These are phyloP conservation scores for Fragosphaeria purpurea DNA, from an alignment of 2,329 filamentous ascomycete genomes.

Conservation along the genomic window DNA sequence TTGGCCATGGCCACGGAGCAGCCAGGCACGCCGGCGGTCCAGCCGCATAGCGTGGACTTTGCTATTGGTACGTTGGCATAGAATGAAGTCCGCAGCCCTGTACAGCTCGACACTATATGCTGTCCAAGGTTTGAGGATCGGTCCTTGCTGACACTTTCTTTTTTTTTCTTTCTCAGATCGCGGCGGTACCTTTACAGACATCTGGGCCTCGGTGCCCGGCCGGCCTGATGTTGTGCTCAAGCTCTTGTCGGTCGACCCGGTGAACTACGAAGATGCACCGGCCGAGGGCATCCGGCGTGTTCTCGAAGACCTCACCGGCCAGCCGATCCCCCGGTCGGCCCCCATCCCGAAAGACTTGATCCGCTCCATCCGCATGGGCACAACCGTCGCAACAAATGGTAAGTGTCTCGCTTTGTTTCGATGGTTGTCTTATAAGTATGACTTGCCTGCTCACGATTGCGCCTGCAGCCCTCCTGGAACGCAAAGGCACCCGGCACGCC, in stretches of 20 bases:
- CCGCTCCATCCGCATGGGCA: conserved; percentile 12
- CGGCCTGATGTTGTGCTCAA: conserved; percentile 19
- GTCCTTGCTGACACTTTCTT: background rate
- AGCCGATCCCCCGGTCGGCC: background rate
- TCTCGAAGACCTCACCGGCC: background rate
- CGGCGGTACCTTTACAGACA: conserved; percentile 10
- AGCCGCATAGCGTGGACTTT: conserved; percentile 4
- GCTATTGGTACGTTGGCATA: background rate
- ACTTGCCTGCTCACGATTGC: background rate
- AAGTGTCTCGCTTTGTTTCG: background rate
- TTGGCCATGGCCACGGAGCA: background rate
- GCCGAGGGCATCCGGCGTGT: conserved; percentile 1
- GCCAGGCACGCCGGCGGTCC: background rate
- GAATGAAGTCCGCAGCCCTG: background rate
- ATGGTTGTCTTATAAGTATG: background rate
- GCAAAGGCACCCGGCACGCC: conserved; percentile 11
- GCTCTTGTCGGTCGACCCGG: conserved; percentile 1
- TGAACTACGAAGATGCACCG: conserved; percentile 1
- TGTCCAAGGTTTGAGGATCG: background rate
- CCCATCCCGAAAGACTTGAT: conserved; percentile 3
- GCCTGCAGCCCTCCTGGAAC: conserved; percentile 9
- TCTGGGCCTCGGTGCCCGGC: conserved; percentile 20
- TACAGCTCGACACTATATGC: background rate
- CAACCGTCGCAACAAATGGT: conserved; percentile 2
- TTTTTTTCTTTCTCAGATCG: background rate